Base-by-base conservation (phyloP, 306 rosid genomes). In the Crataegus laevigata region DNA sequence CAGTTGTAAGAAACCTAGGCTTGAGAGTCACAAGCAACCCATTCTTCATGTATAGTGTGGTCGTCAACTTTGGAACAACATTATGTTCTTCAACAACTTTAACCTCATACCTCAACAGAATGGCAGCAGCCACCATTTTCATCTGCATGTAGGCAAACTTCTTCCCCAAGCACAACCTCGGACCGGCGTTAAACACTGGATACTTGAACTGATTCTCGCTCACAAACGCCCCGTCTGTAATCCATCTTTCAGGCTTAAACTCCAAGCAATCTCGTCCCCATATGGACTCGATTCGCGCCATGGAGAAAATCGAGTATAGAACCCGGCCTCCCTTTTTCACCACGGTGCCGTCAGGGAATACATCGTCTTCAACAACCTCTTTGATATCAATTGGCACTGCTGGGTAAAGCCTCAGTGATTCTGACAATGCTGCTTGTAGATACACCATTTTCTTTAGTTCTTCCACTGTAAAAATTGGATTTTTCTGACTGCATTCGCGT, bases 241-340 rank as follows among this genome's bases (percentile, higher is more conserved):
- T 75, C 90, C 88, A 87, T 47, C 88, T 80, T 71, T 87, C 86
- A 14, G 90, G 88, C 81, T 75, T 84, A 3, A 84, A 84, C 74
- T 84, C 83, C 77, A 40, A 62, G 82, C 90, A 87, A 30, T 87
- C 85, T 47, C 75, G 73, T 34, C 90, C 90, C 87, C 88, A 82
- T 12, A 84, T 80, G 18, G 73, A 73, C 77, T 84, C 88, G 62
- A 70, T 75, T 66, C 88, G 55, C 1, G 73, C 87, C 88, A 82
- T 84, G 3, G 83, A 65, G 55, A 36, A 84, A 34, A 82, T 50
- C 68, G 68, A 36, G 80, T 84, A 82, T 30, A 84, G 3, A 45
- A 78, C 82, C 54, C 80, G 32, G 68, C 72, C 81, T 12, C 88
- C 88, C 30, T 62, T 81, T 34, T 72, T 82, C 30, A 84, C 66